Evolutionary conservation across 2,329 filamentous ascomycete genomes (phyloP), one percentile per base, ranked within the genome.

Genomic region (Bipolaris zeicola): DNA sequence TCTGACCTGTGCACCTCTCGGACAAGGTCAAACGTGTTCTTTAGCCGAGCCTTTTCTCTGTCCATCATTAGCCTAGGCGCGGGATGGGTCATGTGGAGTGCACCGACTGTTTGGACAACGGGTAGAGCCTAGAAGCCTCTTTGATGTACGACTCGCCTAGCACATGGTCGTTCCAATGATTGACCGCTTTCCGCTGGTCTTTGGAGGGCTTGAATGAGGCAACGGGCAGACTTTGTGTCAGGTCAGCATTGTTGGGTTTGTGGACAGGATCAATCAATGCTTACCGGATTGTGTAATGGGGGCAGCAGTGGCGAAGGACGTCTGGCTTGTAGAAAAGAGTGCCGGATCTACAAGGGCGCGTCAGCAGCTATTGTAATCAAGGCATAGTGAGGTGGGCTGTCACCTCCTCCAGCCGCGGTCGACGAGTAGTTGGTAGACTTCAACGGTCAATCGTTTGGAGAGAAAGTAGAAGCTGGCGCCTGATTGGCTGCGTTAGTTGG

Each of bases 241-340:
- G 22, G 42, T 69, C 43, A 70, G 55, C 52, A 37, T 37, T 28
- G 28, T 14, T n/a, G 43, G 28, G 31, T 3, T 28, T 18, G 22
- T 7, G 20, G 20, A n/a, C 33, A 22, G 20, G 22, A 16, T 43
- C 10, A 20, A 20, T 20, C 22, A 26, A 37, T 48, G 36, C 71
- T 50, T 65, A 81, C 80, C 79, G 86, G 51, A 95, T 87, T 1
- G 90, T 92, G 74, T 94, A 98, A 71, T 97, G 92, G 42, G 93
- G 92, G 75, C 95, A 99, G 70, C 95, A 99, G 60, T 92, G 90
- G 54, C 87, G 82, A 56, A 84, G 83, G 67, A 91, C 87, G 74
- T 95, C 89, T 13, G 91, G 90, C 58, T 91, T 87, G 76, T 95
- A 95, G 46, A 95, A 79, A 7, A 92, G 80, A 26, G 79, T 85